A percentile compares a stretch with the other conserved stretches of the same genome.
phyloP scores from a whole-genome alignment of 306 rosid genomes.

The Ceratonia siliqua region DNA sequence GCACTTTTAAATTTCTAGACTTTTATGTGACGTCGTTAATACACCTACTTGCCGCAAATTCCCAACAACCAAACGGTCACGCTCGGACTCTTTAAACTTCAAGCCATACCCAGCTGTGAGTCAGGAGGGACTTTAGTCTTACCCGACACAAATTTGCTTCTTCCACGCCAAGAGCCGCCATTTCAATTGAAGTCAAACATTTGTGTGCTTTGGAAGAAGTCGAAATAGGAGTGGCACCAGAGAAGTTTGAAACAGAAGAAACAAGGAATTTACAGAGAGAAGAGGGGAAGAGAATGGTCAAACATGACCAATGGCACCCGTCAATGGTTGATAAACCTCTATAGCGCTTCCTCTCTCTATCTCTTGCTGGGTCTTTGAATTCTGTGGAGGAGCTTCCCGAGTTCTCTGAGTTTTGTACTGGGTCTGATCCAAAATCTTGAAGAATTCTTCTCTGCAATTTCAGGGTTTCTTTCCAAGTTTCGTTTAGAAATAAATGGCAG shows the following conservation, averaged over 20 bases:
- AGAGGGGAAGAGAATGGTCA: conserved; percentile 53
- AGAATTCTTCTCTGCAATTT: conserved; percentile 34
- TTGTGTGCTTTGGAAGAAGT: background rate
- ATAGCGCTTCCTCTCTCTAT: background rate
- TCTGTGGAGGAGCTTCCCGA: conserved; percentile 43
- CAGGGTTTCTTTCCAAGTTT: conserved; percentile 39
- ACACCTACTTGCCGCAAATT: conserved; percentile 35
- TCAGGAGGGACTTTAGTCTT: background rate
- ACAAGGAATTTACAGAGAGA: conserved; percentile 38
- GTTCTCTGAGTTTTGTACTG: conserved; percentile 30
- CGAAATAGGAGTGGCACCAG: background rate
- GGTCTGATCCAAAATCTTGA: conserved; percentile 33
- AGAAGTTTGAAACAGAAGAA: conserved; percentile 39
- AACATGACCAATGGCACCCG: conserved; percentile 75
- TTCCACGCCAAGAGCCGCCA: background rate
- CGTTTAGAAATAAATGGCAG: conserved; percentile 65
- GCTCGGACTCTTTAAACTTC: conserved; percentile 4
- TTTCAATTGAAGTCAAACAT: background rate
- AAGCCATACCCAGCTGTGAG: conserved; percentile 37
- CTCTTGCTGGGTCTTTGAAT: conserved; percentile 38
- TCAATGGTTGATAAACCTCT: conserved; percentile 75
- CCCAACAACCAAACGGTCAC: conserved; percentile 38
- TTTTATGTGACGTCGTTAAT: conserved; percentile 16
- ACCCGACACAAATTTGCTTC: background rate
- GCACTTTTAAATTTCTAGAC: too few relatives aligned